Conservation (phyloP, 306 rosid genomes). For the Betula pendula region DNA sequence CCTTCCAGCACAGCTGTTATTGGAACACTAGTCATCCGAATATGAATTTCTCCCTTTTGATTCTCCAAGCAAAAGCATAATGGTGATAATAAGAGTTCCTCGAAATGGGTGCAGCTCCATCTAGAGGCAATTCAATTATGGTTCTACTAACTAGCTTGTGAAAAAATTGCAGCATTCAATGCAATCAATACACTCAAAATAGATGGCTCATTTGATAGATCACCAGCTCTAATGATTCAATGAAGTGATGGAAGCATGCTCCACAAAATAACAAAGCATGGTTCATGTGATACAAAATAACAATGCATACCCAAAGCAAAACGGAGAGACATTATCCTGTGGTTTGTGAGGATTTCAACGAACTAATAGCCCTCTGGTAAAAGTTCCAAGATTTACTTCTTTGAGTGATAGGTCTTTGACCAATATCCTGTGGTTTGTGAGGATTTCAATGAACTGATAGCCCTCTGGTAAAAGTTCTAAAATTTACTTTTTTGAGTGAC, state of each 20-base stretch:
- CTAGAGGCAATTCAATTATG: neutral
- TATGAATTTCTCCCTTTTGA: neutral
- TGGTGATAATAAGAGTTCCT: neutral
- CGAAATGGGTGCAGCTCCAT: conserved; percentile 8
- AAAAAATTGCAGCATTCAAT: neutral
- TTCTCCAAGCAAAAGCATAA: neutral
- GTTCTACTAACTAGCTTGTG: conserved; percentile 2
- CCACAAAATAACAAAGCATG: conserved; percentile 5
- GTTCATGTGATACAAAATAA: conserved; percentile 2
- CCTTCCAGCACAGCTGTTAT: neutral
- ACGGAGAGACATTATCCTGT: conserved; percentile 10
- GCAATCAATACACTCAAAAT: neutral
- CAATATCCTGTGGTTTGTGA: too few relatives aligned
- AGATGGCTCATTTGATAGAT: neutral
- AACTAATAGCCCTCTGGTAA: conserved; percentile 44
- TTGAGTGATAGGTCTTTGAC: conserved; percentile 45
- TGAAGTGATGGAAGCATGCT: conserved; percentile 15
- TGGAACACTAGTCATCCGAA: neutral
- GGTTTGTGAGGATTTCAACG: conserved; percentile 26
- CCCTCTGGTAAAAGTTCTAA: conserved; percentile 63
- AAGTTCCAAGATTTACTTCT: conserved; percentile 60
- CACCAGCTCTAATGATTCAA: conserved; percentile 20
- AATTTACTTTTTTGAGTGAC: conserved; percentile 42
- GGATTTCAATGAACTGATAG: conserved; percentile 32
- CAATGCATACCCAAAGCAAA: neutral